A percentile compares a stretch with the other conserved stretches of the same genome.
Evolutionary conservation across 1,139 yeast genomes (phyloP).

Genomic region (Pneumocystis canis): DNA sequence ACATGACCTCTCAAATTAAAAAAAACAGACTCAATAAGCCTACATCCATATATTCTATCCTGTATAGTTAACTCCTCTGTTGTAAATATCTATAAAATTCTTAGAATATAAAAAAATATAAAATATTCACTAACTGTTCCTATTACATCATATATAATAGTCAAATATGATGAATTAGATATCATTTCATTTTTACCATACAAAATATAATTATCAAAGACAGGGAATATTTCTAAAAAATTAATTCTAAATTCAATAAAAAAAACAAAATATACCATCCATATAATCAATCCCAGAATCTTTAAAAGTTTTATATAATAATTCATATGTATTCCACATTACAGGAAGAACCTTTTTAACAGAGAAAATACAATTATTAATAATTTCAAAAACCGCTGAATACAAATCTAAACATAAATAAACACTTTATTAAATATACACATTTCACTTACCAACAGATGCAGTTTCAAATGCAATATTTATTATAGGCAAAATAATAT

Average conservation of each 20-base stretch:
- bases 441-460: conserved; percentile 1
- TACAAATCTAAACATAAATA: conserved; percentile 22
- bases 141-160: conserved; percentile 27
- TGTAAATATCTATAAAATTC: conserved; percentile 3
- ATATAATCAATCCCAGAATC: conserved; percentile 43
- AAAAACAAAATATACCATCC: conserved; percentile 33
- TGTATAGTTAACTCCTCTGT: conserved; percentile 33
- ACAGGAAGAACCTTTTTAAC: conserved; percentile 54
- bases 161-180: conserved; percentile 25
- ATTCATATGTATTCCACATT: conserved; percentile 60
- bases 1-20: conserved; percentile 34
- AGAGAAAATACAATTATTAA: conserved; percentile 73
- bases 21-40: conserved; percentile 42
- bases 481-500: conserved; percentile 59
- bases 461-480: conserved; percentile 47
- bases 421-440: background rate
- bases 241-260: background rate
- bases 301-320: conserved; percentile 40
- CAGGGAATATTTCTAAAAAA: conserved; percentile 39
- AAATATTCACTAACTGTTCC: conserved; percentile 17
- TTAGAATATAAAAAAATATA: background rate
- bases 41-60: conserved; percentile 39
- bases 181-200: conserved; percentile 48
- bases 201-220: conserved; percentile 60
- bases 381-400: conserved; percentile 67